These are phyloP conservation scores for Cymbopogon citratus DNA, from an alignment of 176 grass and related monocot genomes.

Conservation along the genomic window DNA sequence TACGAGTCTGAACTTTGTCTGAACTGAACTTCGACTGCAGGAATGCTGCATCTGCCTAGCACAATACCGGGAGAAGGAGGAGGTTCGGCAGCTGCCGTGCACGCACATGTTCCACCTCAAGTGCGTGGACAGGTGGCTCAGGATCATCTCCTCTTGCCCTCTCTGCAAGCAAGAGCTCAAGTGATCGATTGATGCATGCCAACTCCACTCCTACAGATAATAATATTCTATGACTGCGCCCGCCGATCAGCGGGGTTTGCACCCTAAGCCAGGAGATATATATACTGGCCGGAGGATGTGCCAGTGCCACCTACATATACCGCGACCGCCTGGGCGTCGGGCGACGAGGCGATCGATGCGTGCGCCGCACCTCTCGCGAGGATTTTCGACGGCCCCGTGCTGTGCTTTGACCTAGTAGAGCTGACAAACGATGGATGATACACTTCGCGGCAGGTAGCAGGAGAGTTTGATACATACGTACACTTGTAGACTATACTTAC, in stretches of 20 bases:
- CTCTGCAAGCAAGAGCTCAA: constrained; percentile 96
- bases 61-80: constrained; percentile 74
- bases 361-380: constrained; percentile 28
- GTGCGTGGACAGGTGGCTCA: constrained; percentile 93
- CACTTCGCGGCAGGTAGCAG: not conserved
- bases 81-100: constrained; percentile 90
- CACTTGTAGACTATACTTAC: not conserved
- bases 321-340: constrained; percentile 1
- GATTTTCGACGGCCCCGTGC: not conserved
- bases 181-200: constrained; percentile 34
- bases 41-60: constrained; percentile 97
- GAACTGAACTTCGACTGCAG: constrained; percentile 24
- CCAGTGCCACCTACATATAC: not conserved
- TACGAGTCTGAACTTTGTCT: not conserved
- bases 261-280: constrained; percentile 15
- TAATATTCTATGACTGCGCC: not conserved
- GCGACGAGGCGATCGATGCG: constrained; percentile 7
- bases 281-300: not conserved
- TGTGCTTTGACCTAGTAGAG: constrained; percentile 31
- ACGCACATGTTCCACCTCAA: constrained; percentile 81
- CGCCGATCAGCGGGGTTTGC: constrained; percentile 23
- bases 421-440: not conserved
- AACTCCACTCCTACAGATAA: not conserved
- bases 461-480: not conserved
- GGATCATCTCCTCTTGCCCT: constrained; percentile 95